Base-by-base conservation (phyloP, 2,329 filamentous ascomycete genomes). In the Talaromyces sp. region DNA sequence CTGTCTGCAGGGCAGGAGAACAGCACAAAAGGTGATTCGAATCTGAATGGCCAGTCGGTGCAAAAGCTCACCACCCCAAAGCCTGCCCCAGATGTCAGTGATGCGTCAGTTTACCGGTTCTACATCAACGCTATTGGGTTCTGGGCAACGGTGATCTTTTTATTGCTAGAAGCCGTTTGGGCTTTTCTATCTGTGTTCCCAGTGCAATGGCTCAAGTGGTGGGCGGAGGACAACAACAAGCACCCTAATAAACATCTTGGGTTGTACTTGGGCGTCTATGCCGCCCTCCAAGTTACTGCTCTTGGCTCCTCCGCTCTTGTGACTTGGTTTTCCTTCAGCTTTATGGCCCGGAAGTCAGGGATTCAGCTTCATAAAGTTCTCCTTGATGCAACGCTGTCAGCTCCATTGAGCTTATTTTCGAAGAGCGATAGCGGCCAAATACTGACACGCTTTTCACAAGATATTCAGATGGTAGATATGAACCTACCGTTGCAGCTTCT, bases 381-480 rank as follows among this genome's bases (percentile, higher is more conserved):
- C 7, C 35, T 53, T 13, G 22, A 37, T 4, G 21, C 50, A 11
- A 36, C 33, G 19, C 48, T 10, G 28, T 66, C 66, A 41, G 73
- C 75, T 0, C 74, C 75, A 1, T 74, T 77, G 64, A 67, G 69
- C 2, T 77, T 76, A 60, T 75, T 77, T 61, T 72, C 73, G 0
- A 36, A 39, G 19, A 40, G 11, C 19, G 15, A 36, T 15, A 53
- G 31, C 8, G 50, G 50, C 5, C 9, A 36, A 25, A 53, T 53
- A 11, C 10, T 39, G 17, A 53, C 50, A 17, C n/a, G 35, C 10
- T 53, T 53, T 19, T 76, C 74, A 56, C 75, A 77, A 59, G 75
- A 78, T 58, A 62, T 78, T 56, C 66, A 72, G 40, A 68, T 77
- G 22, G 73, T 78, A 28, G 75, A 77, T 60, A 73, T 73, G 67